phyloP scores from a whole-genome alignment of 768 basidiomycete species.

The Tylopilus sp. region DNA sequence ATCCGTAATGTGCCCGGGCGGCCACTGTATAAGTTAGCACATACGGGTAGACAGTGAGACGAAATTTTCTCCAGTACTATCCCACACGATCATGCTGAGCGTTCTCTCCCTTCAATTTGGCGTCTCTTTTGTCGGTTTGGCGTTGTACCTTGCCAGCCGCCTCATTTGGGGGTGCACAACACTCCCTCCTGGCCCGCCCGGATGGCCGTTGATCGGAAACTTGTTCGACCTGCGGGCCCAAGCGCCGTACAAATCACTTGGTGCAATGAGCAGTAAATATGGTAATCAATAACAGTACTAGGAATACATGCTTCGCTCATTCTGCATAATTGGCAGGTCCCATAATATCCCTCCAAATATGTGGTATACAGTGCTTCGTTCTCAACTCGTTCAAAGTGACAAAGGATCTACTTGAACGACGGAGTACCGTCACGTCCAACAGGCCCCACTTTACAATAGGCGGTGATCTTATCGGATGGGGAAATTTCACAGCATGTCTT shows the following conservation, averaged over 20 bases:
- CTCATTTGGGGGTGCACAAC: not conserved
- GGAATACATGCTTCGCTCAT: conserved; percentile 5
- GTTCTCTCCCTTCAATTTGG: too few relatives aligned
- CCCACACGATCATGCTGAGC: too few relatives aligned
- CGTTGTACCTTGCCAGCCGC: not conserved
- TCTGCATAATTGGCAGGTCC: conserved; percentile 10
- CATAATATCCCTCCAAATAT: conserved; percentile 18
- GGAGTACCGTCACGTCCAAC: conserved; percentile 3
- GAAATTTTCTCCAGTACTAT: too few relatives aligned
- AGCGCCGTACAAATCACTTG: conserved; percentile 50
- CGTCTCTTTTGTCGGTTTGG: conserved; percentile 16
- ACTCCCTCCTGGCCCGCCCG: conserved; percentile 11
- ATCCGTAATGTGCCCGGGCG: too few relatives aligned
- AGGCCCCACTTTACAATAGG: conserved; percentile 8
- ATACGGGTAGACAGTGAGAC: too few relatives aligned
- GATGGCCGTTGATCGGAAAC: conserved; percentile 42
- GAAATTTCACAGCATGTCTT: not conserved
- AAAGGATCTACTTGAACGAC: conserved; percentile 13
- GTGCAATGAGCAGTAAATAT: conserved; percentile 37
- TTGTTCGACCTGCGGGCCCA: too few relatives aligned
- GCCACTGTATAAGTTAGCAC: too few relatives aligned
- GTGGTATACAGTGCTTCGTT: conserved; percentile 45
- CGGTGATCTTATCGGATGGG: conserved; percentile 22
- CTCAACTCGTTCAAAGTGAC: conserved; percentile 41
- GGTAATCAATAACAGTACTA: conserved; percentile 32